Conservation (phyloP, 768 basidiomycete genomes). For the Hericium rajendrae region DNA sequence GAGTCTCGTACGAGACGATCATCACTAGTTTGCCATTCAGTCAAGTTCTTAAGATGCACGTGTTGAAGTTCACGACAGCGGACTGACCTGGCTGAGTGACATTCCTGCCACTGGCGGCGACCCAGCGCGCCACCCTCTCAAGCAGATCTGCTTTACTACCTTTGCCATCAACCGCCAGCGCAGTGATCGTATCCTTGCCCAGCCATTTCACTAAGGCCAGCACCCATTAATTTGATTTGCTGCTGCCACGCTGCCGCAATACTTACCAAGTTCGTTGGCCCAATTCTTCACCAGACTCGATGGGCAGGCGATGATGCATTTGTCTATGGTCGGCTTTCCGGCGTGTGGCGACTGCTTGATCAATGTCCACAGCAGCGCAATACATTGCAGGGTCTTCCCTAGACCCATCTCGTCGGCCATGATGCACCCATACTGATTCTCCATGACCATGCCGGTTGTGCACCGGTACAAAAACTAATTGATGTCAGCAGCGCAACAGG, state of each 20-base stretch:
- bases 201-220: conserved; percentile 82
- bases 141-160: conserved; percentile 76
- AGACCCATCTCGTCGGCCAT: conserved; percentile 99
- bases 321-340: conserved; percentile 84
- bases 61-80: background rate
- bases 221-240: background rate
- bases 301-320: conserved; percentile 95
- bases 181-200: conserved; percentile 72
- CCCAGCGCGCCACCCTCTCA: conserved; percentile 80
- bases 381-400: conserved; percentile 94
- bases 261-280: conserved; percentile 89
- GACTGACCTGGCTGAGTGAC: conserved; percentile 80
- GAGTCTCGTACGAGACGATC: conserved; percentile 97
- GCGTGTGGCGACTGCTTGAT: conserved; percentile 90
- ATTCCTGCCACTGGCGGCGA: conserved; percentile 77
- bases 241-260: background rate
- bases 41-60: background rate
- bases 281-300: conserved; percentile 96
- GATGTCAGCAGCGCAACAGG: conserved; percentile 2
- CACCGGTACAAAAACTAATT: conserved; percentile 91
- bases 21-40: conserved; percentile 49
- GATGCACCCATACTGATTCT: conserved; percentile 90
- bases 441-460: conserved; percentile 86
- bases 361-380: conserved; percentile 89
- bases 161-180: conserved; percentile 87